Base-by-base conservation (phyloP, 768 basidiomycete genomes). In the Russula olivacea region DNA sequence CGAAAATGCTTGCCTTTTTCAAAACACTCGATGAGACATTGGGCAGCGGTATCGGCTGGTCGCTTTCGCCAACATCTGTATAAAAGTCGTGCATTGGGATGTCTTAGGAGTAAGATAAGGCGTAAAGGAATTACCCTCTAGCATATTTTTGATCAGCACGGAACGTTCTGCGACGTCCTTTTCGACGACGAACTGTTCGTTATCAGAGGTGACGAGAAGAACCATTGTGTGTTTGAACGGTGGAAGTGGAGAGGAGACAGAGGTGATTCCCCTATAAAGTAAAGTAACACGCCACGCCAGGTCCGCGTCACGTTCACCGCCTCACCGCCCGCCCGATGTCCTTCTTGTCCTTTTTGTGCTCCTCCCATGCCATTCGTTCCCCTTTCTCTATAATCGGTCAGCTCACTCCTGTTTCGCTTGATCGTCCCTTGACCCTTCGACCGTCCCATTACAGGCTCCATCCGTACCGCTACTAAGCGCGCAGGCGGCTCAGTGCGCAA, bases 91-190 rank as follows among this genome's bases (percentile, higher is more conserved):
- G 21, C 38, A 66, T 58, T 36, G 58, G 62, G 54, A 53, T 23
- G 66, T 45, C 3, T 45, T 49, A 30, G 48, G 28, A 32, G 56
- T 41, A 40, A 45, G 64, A 56, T 55, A 60, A 55, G 41, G 57
- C 61, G 61, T 19, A 21, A 15, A 25, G 47, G 17, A 47, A 5
- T 55, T 41, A 92, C 97, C 97, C 77, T 98, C 97, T 58, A 98
- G 89, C 97, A 99, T 98, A 81, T 97, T 96, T 82, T 96, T 97
- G 77, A 99, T 97, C 70, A 99, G 84, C 11, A 96, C 93, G 66
- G 86, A 89, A 74, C 97, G 91, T 78, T 95, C 91, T 60, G 93
- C 93, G 61, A 99, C 91, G 61, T 94, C 91, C 76, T 88, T 91
- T 73, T 98, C 94, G 67, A 95, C 90, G 57, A 83, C 81, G 78